Conservation (phyloP, 495 filamentous ascomycete species). For the Aspergillus carlsbadensis region DNA sequence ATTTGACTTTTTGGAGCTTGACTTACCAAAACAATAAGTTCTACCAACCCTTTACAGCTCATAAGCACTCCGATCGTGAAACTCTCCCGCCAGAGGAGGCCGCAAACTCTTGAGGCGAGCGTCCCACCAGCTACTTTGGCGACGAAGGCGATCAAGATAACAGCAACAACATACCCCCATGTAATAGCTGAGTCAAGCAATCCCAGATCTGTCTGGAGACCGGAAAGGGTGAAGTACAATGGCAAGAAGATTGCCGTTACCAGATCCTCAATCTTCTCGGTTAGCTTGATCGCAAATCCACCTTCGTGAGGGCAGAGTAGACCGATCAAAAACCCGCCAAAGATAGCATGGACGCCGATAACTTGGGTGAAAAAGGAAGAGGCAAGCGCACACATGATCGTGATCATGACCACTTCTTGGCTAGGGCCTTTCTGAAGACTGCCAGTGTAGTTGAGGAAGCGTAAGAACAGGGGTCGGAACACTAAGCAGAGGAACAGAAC, state of each 20-base stretch:
- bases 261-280: conserved; percentile 95
- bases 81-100: conserved; percentile 89
- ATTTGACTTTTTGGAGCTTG: not conserved
- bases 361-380: conserved; percentile 96
- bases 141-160: conserved; percentile 78
- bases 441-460: conserved; percentile 68
- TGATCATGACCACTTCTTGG: conserved; percentile 81
- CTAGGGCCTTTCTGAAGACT: conserved; percentile 88
- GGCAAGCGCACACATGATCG: conserved; percentile 71
- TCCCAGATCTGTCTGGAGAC: conserved; percentile 85
- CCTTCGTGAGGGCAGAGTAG: conserved; percentile 92
- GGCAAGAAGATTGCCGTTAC: conserved; percentile 87
- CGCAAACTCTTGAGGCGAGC: conserved; percentile 71
- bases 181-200: conserved; percentile 78
- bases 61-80: conserved; percentile 90
- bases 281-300: conserved; percentile 91
- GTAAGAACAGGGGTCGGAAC: conserved; percentile 77
- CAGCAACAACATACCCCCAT: conserved; percentile 90
- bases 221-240: conserved; percentile 93
- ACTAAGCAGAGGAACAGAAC: conserved; percentile 72
- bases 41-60: conserved; percentile 96
- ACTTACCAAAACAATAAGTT: conserved; percentile 88
- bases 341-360: conserved; percentile 90
- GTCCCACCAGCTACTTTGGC: conserved; percentile 87
- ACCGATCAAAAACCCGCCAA: conserved; percentile 85